Percentiles rank a stretch among this genome's conserved stretches.
Evolutionary conservation across 331 rosid species (phyloP).

Genomic region (Malus hybrid): DNA sequence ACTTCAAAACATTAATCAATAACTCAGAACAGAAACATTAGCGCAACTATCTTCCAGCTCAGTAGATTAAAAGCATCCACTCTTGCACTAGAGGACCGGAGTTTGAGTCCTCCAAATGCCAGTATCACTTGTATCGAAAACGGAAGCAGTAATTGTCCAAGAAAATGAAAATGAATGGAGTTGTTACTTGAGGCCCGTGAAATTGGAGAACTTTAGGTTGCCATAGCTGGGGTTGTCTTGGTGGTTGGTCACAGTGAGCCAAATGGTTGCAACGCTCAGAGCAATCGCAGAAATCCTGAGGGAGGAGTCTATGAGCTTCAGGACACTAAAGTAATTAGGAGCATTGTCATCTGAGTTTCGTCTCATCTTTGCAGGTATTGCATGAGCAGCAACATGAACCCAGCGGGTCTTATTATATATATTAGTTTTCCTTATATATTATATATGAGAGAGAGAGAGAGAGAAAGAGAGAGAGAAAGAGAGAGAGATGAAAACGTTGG

Average conservation of each 20-base stretch:
- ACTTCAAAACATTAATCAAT: background rate
- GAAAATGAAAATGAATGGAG: background rate
- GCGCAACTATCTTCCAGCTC: too few relatives aligned
- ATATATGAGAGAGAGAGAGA: background rate
- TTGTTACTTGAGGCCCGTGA: constrained; percentile 70
- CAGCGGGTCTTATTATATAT: background rate
- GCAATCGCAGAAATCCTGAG: constrained; percentile 58
- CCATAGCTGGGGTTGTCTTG: constrained; percentile 61
- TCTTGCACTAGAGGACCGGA: too few relatives aligned
- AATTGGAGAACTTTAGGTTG: constrained; percentile 36
- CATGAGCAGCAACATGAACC: background rate
- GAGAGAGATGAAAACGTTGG: background rate
- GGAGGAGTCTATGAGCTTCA: constrained; percentile 52
- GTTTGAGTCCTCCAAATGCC: too few relatives aligned
- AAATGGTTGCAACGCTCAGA: constrained; percentile 55
- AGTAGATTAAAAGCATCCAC: too few relatives aligned
- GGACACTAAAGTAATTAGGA: constrained; percentile 10
- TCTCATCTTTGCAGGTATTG: constrained; percentile 18
- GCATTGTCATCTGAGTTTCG: constrained; percentile 11
- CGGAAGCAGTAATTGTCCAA: background rate
- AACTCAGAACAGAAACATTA: background rate
- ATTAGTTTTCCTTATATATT: too few relatives aligned
- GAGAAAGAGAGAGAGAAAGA: background rate
- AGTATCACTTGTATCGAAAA: too few relatives aligned
- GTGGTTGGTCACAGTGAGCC: constrained; percentile 62